phyloP scores from a whole-genome alignment of 1,139 yeast genomes.

The Debaryomyces psychrophilus region DNA sequence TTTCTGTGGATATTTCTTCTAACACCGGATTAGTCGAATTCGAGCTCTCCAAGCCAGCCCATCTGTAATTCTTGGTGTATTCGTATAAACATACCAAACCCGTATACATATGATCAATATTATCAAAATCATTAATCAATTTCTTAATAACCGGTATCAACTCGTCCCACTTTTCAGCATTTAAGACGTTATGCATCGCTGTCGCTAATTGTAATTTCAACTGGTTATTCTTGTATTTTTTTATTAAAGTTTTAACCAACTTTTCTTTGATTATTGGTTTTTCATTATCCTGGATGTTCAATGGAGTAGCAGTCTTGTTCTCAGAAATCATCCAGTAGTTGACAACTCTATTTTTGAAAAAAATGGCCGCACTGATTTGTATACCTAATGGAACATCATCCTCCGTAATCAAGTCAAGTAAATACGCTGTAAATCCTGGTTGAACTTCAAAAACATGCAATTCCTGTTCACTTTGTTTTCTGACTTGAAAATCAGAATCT shows the following conservation, averaged over 20 bases:
- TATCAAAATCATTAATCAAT: slow-evolving; percentile 36
- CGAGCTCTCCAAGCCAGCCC: slow-evolving; percentile 51
- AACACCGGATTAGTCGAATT: slow-evolving; percentile 45
- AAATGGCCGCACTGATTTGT: slow-evolving; percentile 65
- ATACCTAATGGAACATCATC: slow-evolving; percentile 48
- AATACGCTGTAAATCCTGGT: slow-evolving; percentile 61
- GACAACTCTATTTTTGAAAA: slow-evolving; percentile 65
- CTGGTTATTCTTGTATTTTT: slow-evolving; percentile 37
- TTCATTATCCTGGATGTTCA: slow-evolving; percentile 49
- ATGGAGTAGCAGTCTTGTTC: slow-evolving; percentile 30
- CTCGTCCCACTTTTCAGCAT: slow-evolving; percentile 51
- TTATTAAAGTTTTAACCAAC: slow-evolving; percentile 49
- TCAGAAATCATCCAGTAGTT: slow-evolving; percentile 58
- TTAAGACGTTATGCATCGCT: slow-evolving; percentile 47
- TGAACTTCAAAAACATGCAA: slow-evolving; percentile 45
- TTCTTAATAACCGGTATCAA: slow-evolving; percentile 35
- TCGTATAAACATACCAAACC: slow-evolving; percentile 61
- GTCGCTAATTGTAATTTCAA: slow-evolving; percentile 45
- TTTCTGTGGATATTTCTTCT: slow-evolving; percentile 49
- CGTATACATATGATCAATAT: slow-evolving; percentile 56
- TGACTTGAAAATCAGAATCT: slow-evolving; percentile 38
- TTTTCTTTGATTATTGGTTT: slow-evolving; percentile 55
- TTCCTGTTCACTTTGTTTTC: slow-evolving; percentile 48
- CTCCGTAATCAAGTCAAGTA: slow-evolving; percentile 57
- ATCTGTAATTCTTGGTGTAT: slow-evolving; percentile 60